Percentiles rank a stretch among this genome's conserved stretches.
These are phyloP conservation scores for Ilyonectria robusta DNA, from an alignment of 2,329 filamentous ascomycete species.

Conservation along the genomic window DNA sequence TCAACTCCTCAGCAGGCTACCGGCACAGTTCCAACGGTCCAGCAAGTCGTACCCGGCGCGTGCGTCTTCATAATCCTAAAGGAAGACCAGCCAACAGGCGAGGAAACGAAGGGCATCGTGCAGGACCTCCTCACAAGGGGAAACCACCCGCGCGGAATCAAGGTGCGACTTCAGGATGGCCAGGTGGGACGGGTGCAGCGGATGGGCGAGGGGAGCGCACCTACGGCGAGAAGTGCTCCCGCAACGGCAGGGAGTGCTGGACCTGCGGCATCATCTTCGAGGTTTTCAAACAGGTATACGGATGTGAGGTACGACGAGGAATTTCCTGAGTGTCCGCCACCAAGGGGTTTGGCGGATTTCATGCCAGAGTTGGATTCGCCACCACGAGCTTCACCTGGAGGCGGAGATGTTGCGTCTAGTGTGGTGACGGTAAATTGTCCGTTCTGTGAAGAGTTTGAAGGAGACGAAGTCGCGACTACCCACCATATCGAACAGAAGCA, in stretches of 20 bases:
- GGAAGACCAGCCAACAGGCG: conserved; percentile 80
- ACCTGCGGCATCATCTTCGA: conserved; percentile 27
- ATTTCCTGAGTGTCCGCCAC: conserved; percentile 55
- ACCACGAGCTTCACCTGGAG: neutral
- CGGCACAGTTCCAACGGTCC: conserved; percentile 61
- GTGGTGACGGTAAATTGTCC: conserved; percentile 65
- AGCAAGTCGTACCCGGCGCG: conserved; percentile 72
- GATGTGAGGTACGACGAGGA: conserved; percentile 55
- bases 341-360: conserved; percentile 62
- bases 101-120: conserved; percentile 77
- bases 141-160: conserved; percentile 84
- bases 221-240: neutral
- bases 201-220: conserved; percentile 56
- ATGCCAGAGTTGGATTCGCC: conserved; percentile 57
- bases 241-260: conserved; percentile 16
- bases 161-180: conserved; percentile 80
- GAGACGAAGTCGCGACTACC: conserved; percentile 77
- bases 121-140: conserved; percentile 78
- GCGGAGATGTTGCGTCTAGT: conserved; percentile 25
- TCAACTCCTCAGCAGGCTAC: conserved; percentile 53
- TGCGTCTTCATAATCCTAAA: conserved; percentile 82
- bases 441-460: conserved; percentile 76
- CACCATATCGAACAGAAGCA: conserved; percentile 71
- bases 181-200: conserved; percentile 81
- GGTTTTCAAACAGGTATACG: conserved; percentile 52